These are phyloP conservation scores for Microbotryum silenes-acaulis DNA, from an alignment of 1,284 basidiomycete genomes.

Conservation along the genomic window DNA sequence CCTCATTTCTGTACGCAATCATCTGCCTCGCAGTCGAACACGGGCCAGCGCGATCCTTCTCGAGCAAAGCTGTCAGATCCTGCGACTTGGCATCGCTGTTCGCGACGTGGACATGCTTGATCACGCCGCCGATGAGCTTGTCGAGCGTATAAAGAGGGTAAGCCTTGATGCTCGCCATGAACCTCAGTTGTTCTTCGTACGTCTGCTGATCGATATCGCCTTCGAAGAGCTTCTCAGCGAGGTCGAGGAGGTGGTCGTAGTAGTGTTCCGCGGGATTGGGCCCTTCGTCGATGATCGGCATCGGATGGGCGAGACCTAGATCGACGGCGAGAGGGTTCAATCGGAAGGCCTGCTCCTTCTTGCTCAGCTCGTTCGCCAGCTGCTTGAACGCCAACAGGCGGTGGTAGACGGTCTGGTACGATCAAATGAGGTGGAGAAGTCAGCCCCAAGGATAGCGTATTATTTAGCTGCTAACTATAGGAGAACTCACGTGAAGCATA, in stretches of 20 bases:
- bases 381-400: slow-evolving; percentile 72
- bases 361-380: slow-evolving; percentile 49
- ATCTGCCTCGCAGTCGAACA: slow-evolving; percentile 68
- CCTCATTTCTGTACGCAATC: slow-evolving; percentile 71
- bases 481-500: slow-evolving; percentile 64
- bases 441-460: slow-evolving; percentile 1
- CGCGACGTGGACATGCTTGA: slow-evolving; percentile 55
- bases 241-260: slow-evolving; percentile 81
- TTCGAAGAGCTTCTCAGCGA: slow-evolving; percentile 88
- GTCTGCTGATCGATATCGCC: slow-evolving; percentile 79
- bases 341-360: slow-evolving; percentile 38
- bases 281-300: slow-evolving; percentile 36
- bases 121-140: slow-evolving; percentile 31
- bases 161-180: slow-evolving; percentile 94
- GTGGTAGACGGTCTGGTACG: slow-evolving; percentile 67
- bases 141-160: slow-evolving; percentile 45
- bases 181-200: slow-evolving; percentile 94
- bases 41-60: slow-evolving; percentile 57
- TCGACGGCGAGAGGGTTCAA: slow-evolving; percentile 49
- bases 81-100: slow-evolving; percentile 73
- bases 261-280: slow-evolving; percentile 56
- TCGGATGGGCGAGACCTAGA: slow-evolving; percentile 44
- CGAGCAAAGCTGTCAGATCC: slow-evolving; percentile 70
- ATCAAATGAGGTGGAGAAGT: slow-evolving; percentile 1
- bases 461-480: not conserved